Evolutionary conservation across 2,329 filamentous ascomycete species (phyloP), one percentile per base, ranked within the genome.

Genomic region (Fusarium nanum): DNA sequence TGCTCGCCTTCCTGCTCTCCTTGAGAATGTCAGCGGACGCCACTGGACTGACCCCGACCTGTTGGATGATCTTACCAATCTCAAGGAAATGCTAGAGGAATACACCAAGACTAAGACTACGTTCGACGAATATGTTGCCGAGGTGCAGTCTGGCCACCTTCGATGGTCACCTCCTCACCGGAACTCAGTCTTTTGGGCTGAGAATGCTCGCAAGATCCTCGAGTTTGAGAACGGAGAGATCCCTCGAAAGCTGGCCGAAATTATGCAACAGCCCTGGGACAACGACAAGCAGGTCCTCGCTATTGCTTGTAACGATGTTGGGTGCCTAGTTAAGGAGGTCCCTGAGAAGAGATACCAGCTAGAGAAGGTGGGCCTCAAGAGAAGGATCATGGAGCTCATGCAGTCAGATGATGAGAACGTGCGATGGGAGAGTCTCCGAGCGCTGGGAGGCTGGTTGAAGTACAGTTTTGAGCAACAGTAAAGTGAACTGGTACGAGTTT

Each of bases 81-180:
- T 92, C 58, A 88, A 86, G 78, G 87, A 89, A 69, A 86, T 89
- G 80, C 81, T 90, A 6, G 89, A 90, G 37, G 89, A 91, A 68
- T 90, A 91, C 77, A 89, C 87, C 66, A 89, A 89, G 79, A 91
- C 88, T 60, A 91, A 91, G 83, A 91, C 88, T 16, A 93, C 94
- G 55, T 90, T 97, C 65, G 93, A 97, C 69, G 94, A 97, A 77
- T 97, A 97, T 79, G 89, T 93, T 8, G 92, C 92, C 59, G 94
- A 98, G 81, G 87, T 98, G 53, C 88, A 92, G 75, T 91, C 92
- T 4, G 94, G 94, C 37, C 94, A 97, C 78, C 86, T 98, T 58
- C 91, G 93, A 76, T 98, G 94, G 94, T 96, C 93, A 7, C 94
- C 94, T 30, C 94, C 94, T 41, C 94, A 98, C 81, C 91, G 92